These are phyloP conservation scores for Vitis rupestris DNA, from an alignment of 164 flowering plant species.

Conservation along the genomic window DNA sequence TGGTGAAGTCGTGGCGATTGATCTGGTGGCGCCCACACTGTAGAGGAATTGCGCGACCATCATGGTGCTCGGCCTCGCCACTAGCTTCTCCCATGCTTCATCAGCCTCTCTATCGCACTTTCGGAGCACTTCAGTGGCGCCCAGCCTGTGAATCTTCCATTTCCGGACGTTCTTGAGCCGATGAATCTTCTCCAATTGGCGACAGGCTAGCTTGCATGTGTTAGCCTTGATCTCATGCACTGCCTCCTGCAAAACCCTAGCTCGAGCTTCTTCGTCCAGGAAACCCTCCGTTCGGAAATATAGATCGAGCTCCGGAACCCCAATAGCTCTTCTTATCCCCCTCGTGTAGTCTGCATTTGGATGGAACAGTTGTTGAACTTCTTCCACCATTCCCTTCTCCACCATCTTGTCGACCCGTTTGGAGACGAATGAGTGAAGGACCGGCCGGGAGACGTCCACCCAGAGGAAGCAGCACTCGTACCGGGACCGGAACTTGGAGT, in stretches of 20 bases:
- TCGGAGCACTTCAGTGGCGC: constrained; percentile 62
- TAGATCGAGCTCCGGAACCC: constrained; percentile 67
- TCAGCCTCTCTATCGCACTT: constrained; percentile 35
- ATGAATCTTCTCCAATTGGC: constrained; percentile 59
- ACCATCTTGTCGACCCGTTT: constrained; percentile 73
- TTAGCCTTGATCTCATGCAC: constrained; percentile 52
- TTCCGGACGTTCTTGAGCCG: constrained; percentile 36
- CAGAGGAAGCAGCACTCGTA: constrained; percentile 62
- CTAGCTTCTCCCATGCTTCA: constrained; percentile 57
- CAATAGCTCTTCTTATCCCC: constrained; percentile 72
- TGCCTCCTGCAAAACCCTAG: constrained; percentile 35
- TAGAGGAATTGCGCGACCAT: constrained; percentile 44
- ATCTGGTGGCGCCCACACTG: background rate
- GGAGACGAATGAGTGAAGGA: constrained; percentile 45
- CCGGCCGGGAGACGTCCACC: constrained; percentile 63
- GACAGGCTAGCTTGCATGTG: constrained; percentile 45
- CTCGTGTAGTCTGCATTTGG: constrained; percentile 44
- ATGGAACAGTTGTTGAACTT: constrained; percentile 43
- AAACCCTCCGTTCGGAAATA: constrained; percentile 33
- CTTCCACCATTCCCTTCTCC: constrained; percentile 55
- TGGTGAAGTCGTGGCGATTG: too few relatives aligned
- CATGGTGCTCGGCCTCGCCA: constrained; percentile 37
- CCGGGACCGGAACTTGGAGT: constrained; percentile 13
- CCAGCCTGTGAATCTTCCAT: constrained; percentile 60
- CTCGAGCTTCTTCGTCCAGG: constrained; percentile 17